Evolutionary conservation across 768 basidiomycete species (phyloP).

Genomic region (Calocybe indica): DNA sequence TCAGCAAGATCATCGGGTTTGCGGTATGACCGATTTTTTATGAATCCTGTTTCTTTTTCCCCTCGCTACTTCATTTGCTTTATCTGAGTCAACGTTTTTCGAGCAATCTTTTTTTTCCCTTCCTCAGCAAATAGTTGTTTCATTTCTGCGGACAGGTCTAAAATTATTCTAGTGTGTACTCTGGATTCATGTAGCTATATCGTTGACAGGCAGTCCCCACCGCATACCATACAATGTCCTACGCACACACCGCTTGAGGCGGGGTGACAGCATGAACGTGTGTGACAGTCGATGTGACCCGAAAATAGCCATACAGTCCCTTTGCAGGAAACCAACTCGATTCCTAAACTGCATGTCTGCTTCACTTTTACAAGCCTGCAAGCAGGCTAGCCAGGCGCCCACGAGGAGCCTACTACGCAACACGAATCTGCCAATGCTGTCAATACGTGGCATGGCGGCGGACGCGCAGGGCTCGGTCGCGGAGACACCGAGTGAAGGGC

Average conservation of each 20-base stretch:
- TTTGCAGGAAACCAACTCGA: neutral
- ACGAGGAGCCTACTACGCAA: conserved; percentile 15
- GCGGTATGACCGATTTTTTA: conserved; percentile 15
- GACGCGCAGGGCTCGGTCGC: conserved; percentile 5
- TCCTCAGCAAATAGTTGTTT: no score
- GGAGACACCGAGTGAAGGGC: no score
- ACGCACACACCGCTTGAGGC: no score
- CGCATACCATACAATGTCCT: no score
- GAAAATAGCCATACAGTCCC: neutral
- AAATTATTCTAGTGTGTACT: no score
- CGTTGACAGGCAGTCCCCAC: no score
- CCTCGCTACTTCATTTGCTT: no score
- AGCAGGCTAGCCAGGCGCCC: conserved; percentile 20
- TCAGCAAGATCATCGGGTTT: conserved; percentile 59
- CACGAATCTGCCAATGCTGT: conserved; percentile 9
- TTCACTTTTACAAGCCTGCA: conserved; percentile 37
- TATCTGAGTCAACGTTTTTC: no score
- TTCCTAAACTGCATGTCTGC: conserved; percentile 35
- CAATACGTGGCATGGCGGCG: conserved; percentile 22
- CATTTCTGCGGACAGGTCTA: no score
- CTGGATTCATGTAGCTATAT: no score
- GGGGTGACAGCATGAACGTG: no score
- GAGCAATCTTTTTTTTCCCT: no score
- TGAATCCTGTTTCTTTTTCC: neutral
- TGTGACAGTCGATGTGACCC: neutral